phyloP scores from a whole-genome alignment of 2,329 filamentous ascomycete genomes.

The Phialophora chinensis region DNA sequence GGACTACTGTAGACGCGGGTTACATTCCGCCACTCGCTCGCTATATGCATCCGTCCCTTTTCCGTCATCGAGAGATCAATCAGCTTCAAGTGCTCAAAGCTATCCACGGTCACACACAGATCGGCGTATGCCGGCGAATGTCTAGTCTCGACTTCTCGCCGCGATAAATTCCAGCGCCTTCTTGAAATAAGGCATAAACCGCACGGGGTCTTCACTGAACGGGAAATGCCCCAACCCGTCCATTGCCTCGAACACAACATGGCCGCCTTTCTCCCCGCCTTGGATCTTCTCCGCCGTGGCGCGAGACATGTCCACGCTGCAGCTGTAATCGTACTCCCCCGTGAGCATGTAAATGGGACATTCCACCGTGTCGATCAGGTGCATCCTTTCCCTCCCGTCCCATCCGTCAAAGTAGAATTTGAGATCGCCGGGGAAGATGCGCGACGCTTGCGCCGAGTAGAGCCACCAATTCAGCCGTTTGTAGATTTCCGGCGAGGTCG shows the following conservation, averaged over 20 bases:
- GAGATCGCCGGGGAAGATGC: slow-evolving; percentile 58
- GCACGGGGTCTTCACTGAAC: slow-evolving; percentile 33
- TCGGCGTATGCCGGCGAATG: neutral
- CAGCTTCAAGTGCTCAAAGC: neutral
- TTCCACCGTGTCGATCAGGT: slow-evolving; percentile 53
- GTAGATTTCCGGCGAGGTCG: slow-evolving; percentile 52
- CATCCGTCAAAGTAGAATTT: slow-evolving; percentile 60
- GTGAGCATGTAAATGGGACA: slow-evolving; percentile 61
- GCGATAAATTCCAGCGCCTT: slow-evolving; percentile 31
- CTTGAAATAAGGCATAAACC: slow-evolving; percentile 33
- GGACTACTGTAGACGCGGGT: neutral
- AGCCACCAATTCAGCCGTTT: slow-evolving; percentile 58
- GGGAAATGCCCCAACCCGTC: slow-evolving; percentile 36
- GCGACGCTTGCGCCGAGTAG: slow-evolving; percentile 57
- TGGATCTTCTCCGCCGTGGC: slow-evolving; percentile 34
- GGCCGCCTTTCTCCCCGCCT: slow-evolving; percentile 5
- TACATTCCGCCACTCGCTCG: neutral
- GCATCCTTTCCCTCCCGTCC: slow-evolving; percentile 54
- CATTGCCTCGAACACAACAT: slow-evolving; percentile 34
- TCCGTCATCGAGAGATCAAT: neutral
- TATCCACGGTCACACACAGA: neutral
- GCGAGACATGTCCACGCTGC: slow-evolving; percentile 28
- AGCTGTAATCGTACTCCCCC: slow-evolving; percentile 42
- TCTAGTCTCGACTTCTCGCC: neutral
- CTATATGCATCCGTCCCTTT: neutral